phyloP scores from a whole-genome alignment of 306 rosid species.

The Luffa acutangula region DNA sequence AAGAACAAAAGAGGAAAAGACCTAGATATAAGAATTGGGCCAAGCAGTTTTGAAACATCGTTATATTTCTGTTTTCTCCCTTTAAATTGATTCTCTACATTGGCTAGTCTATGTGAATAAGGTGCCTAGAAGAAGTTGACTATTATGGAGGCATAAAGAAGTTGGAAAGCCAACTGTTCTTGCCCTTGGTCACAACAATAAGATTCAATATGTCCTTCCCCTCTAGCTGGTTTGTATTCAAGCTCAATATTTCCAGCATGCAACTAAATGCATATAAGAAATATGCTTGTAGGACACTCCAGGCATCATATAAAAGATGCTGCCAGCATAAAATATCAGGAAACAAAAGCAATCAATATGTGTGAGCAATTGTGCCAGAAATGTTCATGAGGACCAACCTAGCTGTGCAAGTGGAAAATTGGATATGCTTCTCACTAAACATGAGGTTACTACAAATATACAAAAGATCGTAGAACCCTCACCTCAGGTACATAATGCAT shows the following conservation, averaged over 20 bases:
- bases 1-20: background rate
- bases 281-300: background rate
- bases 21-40: background rate
- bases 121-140: background rate
- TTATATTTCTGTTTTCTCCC: background rate
- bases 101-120: background rate
- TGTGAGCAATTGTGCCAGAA: too few species aligned
- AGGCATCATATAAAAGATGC: background rate
- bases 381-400: background rate
- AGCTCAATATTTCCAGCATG: background rate
- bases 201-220: background rate
- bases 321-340: background rate
- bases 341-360: background rate
- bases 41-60: background rate
- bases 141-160: background rate
- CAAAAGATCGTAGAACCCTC: conserved; percentile 14
- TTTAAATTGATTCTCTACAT: background rate
- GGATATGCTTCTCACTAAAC: background rate
- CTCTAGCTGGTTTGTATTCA: background rate
- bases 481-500: conserved; percentile 99
- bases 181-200: background rate
- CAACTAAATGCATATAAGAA: background rate
- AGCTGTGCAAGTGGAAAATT: background rate
- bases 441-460: background rate
- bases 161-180: background rate